Conservation (phyloP, 1,284 basidiomycete genomes). For the Rhodotorula mucilaginosa region DNA sequence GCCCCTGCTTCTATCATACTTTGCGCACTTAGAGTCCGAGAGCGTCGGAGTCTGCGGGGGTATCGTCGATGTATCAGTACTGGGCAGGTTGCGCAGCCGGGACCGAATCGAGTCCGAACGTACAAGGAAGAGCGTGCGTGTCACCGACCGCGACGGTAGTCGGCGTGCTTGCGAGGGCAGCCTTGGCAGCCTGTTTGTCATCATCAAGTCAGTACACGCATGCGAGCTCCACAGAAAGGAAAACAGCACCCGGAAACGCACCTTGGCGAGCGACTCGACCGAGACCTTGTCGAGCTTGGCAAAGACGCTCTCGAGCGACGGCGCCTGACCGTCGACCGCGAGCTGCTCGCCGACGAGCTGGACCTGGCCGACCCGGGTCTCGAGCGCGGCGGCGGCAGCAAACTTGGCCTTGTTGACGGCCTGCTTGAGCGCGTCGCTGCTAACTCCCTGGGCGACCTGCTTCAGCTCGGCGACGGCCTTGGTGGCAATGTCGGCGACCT, state of each 20-base stretch:
- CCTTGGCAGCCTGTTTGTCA: conserved; percentile 41
- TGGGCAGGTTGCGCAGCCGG: background rate
- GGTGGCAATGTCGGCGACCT: conserved; percentile 64
- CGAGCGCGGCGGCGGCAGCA: conserved; percentile 65
- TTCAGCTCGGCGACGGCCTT: conserved; percentile 67
- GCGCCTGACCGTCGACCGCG: conserved; percentile 47
- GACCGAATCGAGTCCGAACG: background rate
- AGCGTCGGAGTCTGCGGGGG: conserved; percentile 33
- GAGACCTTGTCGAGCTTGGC: conserved; percentile 44
- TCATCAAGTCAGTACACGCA: background rate
- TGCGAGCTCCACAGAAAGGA: rapidly evolving
- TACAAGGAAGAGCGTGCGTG: conserved; percentile 65
- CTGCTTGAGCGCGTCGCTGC: conserved; percentile 69
- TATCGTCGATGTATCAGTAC: background rate
- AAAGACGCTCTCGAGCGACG: conserved; percentile 45
- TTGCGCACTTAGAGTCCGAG: conserved; percentile 32
- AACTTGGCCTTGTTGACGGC: conserved; percentile 87
- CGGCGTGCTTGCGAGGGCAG: conserved; percentile 68
- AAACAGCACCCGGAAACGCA: conserved; percentile 7
- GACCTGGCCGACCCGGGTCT: conserved; percentile 54
- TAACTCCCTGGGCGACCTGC: conserved; percentile 56
- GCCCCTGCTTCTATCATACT: conserved; percentile 1
- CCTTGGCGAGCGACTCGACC: conserved; percentile 47
- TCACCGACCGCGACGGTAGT: conserved; percentile 84
- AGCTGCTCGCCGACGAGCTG: conserved; percentile 41